Conservation (phyloP, 2,329 filamentous ascomycete genomes). For the Alternaria longipes region DNA sequence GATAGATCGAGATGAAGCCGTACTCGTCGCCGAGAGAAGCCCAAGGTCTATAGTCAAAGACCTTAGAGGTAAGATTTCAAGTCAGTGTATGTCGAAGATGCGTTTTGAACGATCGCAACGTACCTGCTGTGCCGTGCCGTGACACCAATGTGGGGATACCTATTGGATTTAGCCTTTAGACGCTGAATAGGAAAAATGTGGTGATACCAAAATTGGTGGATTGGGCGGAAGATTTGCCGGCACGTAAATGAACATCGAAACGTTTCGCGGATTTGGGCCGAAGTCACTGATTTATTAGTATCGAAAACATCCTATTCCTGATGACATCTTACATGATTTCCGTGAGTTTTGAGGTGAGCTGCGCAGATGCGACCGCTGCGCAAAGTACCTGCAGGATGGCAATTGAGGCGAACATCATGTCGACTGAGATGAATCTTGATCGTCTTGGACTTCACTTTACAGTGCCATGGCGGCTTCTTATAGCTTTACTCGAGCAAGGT, state of each 20-base stretch:
- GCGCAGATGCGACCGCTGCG: conserved; percentile 21
- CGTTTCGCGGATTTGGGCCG: conserved; percentile 46
- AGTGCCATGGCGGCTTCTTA: conserved; percentile 5
- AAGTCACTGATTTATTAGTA: conserved; percentile 38
- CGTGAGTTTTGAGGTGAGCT: conserved; percentile 41
- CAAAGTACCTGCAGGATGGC: conserved; percentile 19
- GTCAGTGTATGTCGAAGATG: not conserved
- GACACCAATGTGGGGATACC: conserved; percentile 48
- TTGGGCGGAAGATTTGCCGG: conserved; percentile 40
- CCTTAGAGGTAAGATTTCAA: conserved; percentile 11
- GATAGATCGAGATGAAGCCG: conserved; percentile 49
- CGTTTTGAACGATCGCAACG: not conserved
- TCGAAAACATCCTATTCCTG: conserved; percentile 15
- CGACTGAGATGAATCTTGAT: not conserved
- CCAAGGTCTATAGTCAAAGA: conserved; percentile 41
- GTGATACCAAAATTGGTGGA: conserved; percentile 43
- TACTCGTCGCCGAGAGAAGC: conserved; percentile 43
- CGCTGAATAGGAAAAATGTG: conserved; percentile 1
- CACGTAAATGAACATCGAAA: conserved; percentile 47
- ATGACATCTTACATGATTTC: conserved; percentile 16
- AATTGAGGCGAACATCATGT: conserved; percentile 11
- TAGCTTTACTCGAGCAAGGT: not conserved
- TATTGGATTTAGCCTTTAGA: conserved; percentile 23
- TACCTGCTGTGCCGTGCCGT: conserved; percentile 22
- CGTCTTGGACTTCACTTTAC: not conserved